These are phyloP conservation scores for Bretziella fagacearum DNA, from an alignment of 2,329 filamentous ascomycete genomes.

Conservation along the genomic window DNA sequence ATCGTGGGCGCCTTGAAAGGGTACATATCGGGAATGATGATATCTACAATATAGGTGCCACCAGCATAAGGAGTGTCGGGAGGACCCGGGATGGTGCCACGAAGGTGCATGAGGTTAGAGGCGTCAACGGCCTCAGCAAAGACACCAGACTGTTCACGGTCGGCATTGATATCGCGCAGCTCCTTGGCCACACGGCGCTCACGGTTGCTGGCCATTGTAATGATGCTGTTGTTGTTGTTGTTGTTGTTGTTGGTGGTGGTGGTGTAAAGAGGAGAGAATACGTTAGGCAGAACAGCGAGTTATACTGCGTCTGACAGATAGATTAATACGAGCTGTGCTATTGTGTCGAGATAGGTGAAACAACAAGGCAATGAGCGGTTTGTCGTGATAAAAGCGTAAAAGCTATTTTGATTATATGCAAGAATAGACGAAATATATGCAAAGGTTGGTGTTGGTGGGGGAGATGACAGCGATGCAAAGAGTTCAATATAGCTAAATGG, in stretches of 20 bases:
- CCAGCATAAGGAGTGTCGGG: constrained; percentile 89
- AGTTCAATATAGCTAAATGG: neutral
- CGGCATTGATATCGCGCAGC: constrained; percentile 55
- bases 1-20: constrained; percentile 86
- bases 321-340: no score
- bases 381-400: no score
- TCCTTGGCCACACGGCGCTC: constrained; percentile 55
- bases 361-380: no score
- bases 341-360: no score
- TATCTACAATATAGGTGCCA: constrained; percentile 66
- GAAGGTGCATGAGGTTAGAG: constrained; percentile 63
- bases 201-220: constrained; percentile 31
- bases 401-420: neutral
- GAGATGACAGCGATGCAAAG: neutral
- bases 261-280: neutral
- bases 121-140: constrained; percentile 46
- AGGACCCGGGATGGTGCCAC: constrained; percentile 68
- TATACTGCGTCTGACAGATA: neutral
- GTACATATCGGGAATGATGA: constrained; percentile 74
- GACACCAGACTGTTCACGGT: constrained; percentile 59
- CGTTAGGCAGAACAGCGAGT: neutral
- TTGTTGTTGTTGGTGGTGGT: neutral
- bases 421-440: neutral
- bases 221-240: neutral
- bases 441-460: no score